Evolutionary conservation across 1,139 yeast species (phyloP).

Genomic region (Suhomyces guaymorum): DNA sequence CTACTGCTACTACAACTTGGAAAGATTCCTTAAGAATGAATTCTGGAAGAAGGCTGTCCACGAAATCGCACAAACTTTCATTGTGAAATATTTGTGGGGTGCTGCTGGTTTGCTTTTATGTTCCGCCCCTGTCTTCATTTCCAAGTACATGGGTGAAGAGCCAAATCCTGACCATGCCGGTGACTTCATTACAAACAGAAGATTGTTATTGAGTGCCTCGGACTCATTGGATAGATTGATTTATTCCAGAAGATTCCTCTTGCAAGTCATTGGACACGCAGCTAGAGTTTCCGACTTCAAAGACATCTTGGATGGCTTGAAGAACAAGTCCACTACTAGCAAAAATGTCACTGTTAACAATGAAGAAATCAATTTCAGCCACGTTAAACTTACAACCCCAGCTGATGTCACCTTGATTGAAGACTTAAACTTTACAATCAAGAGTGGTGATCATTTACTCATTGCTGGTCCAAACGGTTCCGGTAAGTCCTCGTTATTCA

Average conservation of each 20-base stretch:
- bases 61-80: conserved; percentile 78
- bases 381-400: conserved; percentile 82
- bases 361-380: conserved; percentile 65
- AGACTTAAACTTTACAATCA: conserved; percentile 66
- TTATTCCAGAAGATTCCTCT: conserved; percentile 79
- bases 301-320: conserved; percentile 59
- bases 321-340: conserved; percentile 29
- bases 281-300: conserved; percentile 73
- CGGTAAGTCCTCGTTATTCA: conserved; percentile 88
- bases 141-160: conserved; percentile 52
- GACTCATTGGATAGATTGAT: conserved; percentile 87
- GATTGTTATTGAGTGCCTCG: conserved; percentile 80
- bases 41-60: conserved; percentile 73
- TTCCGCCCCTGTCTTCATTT: conserved; percentile 84
- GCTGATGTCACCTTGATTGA: conserved; percentile 73
- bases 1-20: conserved; percentile 77
- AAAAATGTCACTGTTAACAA: conserved; percentile 47
- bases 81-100: conserved; percentile 93
- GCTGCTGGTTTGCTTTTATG: conserved; percentile 89
- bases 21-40: conserved; percentile 75
- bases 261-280: conserved; percentile 84
- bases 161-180: conserved; percentile 62
- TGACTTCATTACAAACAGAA: conserved; percentile 85
- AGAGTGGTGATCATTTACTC: conserved; percentile 80
- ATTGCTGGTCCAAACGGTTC: conserved; percentile 97